These are phyloP conservation scores for Arthrinium phaeospermum DNA, from an alignment of 2,329 filamentous ascomycete genomes.

Conservation along the genomic window DNA sequence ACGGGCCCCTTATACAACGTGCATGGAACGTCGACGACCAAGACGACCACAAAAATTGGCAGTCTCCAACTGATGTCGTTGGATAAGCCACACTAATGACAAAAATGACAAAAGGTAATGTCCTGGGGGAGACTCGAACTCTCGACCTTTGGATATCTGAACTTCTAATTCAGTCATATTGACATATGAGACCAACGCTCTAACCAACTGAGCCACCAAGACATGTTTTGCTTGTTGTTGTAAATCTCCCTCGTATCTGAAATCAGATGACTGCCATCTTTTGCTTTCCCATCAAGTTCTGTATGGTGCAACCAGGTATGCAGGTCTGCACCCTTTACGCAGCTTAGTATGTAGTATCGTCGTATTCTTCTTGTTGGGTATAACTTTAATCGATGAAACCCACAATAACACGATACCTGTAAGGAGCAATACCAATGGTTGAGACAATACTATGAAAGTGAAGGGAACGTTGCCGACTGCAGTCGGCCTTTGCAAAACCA, in stretches of 20 bases:
- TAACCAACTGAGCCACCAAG: slow-evolving; percentile 20
- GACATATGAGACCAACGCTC: slow-evolving; percentile 19
- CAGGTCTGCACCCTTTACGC: background rate
- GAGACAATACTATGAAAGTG: background rate
- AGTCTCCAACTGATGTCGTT: background rate
- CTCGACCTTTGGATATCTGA: slow-evolving; percentile 18
- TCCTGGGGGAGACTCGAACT: slow-evolving; percentile 18
- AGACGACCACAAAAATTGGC: background rate
- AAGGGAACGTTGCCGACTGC: background rate
- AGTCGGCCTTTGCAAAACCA: background rate
- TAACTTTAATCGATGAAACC: background rate
- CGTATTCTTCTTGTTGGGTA: background rate
- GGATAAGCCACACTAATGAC: background rate
- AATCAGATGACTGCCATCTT: too few relatives aligned
- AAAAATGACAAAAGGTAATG: background rate
- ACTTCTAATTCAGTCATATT: slow-evolving; percentile 14
- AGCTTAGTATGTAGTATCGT: background rate
- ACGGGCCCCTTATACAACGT: too few relatives aligned
- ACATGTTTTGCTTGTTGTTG: background rate
- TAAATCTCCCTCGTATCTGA: background rate
- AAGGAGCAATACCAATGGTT: background rate
- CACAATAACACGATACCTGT: background rate
- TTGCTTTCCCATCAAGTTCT: too few relatives aligned
- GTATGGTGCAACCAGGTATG: too few relatives aligned
- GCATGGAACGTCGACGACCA: too few relatives aligned